Evolutionary conservation across 2,329 filamentous ascomycete species (phyloP), one percentile per base, ranked within the genome.

Genomic region (Drechslerella coelobrocha): DNA sequence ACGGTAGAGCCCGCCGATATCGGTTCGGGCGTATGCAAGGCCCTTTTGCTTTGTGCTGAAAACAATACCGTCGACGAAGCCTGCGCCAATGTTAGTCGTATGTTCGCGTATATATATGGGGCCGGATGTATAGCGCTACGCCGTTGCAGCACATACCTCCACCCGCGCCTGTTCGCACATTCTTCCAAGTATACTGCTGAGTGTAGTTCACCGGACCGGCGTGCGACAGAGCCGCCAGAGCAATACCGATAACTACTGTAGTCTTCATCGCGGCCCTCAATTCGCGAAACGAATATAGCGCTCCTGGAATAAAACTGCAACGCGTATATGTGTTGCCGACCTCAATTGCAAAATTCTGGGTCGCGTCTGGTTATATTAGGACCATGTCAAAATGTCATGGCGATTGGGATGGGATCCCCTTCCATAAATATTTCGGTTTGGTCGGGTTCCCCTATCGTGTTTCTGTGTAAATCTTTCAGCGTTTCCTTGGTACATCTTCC

Each of bases 1-100:
- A 62, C 81, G 79, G 77, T 86, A 85, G 14, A 84, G 78, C 3
- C 84, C 84, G 12, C 84, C 84, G 68, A 86, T 85, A 68, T 86
- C 84, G 1, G 84, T 84, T 39, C 84, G 79, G 23, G 83, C 83
- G 73, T 85, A 86, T 1, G 83, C 83, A 2, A 85, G 76, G 1
- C 83, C 84, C 73, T 81, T 78, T 21, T 72, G 74, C 21, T 75
- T 75, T 2, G 75, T 73, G 74, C 85, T 84, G 77, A 85, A 86
- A 17, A 84, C 80, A 59, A 86, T 83, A 23, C 84, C 81, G 2
- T 83, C 81, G 2, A 84, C 80, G 74, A 86, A 86, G 37, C 84
- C 66, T 71, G 59, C 19, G 29, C 9, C 17, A 14, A 51, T 17
- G 9, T 43, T 14, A 5, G 23, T 39, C 12, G 23, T 17, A 34